These are phyloP conservation scores for Martiniozyma asiatica DNA, from an alignment of 1,139 yeast species.

Conservation along the genomic window DNA sequence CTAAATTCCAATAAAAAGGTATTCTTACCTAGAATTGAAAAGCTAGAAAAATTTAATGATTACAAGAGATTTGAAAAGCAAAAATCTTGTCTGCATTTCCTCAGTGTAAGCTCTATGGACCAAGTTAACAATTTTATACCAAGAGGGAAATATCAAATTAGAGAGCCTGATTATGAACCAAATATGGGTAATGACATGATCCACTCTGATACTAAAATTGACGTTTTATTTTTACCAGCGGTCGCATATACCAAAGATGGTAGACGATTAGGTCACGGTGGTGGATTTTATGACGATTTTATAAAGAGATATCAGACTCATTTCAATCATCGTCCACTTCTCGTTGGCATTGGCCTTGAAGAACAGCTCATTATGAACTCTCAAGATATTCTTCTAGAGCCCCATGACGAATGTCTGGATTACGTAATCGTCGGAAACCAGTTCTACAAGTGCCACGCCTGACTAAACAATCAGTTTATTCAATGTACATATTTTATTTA, in stretches of 20 bases:
- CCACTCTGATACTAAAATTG: slow-evolving; percentile 34
- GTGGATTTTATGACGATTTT: slow-evolving; percentile 82
- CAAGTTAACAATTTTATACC: slow-evolving; percentile 42
- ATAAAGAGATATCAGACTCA: slow-evolving; percentile 36
- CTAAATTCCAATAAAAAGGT: slow-evolving; percentile 29
- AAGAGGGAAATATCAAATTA: slow-evolving; percentile 52
- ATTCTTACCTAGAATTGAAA: slow-evolving; percentile 40
- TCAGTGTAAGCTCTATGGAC: slow-evolving; percentile 30
- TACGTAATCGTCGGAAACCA: slow-evolving; percentile 36
- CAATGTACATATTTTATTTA: no score
- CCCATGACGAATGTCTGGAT: slow-evolving; percentile 61
- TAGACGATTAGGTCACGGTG: slow-evolving; percentile 80
- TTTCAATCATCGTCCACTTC: slow-evolving; percentile 26
- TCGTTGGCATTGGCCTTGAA: slow-evolving; percentile 58
- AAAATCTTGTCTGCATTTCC: slow-evolving; percentile 45
- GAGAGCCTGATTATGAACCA: slow-evolving; percentile 44
- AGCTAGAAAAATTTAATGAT: slow-evolving; percentile 17
- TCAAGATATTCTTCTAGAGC: slow-evolving; percentile 42
- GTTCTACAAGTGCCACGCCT: slow-evolving; percentile 8
- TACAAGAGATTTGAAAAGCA: slow-evolving; percentile 23
- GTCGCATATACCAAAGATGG: slow-evolving; percentile 56
- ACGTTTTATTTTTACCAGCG: slow-evolving; percentile 72
- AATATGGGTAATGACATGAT: slow-evolving; percentile 14
- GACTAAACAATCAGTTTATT: no score
- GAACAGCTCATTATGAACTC: slow-evolving; percentile 47